A percentile compares a stretch with the other conserved stretches of the same genome.
Conservation (phyloP, 805 yeast species). For the Sugiyamaella floridensis region DNA sequence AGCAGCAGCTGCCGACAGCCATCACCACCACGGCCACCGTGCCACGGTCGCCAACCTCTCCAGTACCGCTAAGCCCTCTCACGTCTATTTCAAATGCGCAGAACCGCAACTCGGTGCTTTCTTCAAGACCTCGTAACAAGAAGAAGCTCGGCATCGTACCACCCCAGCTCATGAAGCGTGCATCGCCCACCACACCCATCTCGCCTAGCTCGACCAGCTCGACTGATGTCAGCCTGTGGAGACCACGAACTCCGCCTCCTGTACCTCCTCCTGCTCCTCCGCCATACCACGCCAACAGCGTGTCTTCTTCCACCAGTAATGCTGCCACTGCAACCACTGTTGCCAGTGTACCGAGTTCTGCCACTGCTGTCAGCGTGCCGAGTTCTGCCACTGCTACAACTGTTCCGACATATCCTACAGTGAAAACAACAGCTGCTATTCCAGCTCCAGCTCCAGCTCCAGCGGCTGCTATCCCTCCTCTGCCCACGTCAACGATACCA, state of each 20-base stretch:
- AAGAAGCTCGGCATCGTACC: conserved; percentile 18
- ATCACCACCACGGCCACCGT: neutral
- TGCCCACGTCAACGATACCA: neutral
- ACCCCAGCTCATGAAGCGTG: neutral
- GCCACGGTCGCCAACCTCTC: neutral
- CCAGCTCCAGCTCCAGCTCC: no score
- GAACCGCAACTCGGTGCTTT: neutral
- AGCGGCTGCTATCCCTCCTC: no score
- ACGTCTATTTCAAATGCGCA: neutral
- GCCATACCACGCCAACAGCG: neutral
- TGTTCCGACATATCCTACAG: neutral
- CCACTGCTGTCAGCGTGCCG: neutral
- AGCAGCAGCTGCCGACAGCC: neutral
- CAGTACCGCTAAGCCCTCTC: neutral
- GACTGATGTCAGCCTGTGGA: neutral
- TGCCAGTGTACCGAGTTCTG: neutral
- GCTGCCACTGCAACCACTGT: neutral
- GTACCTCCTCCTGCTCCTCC: conserved; percentile 6
- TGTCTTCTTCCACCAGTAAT: neutral
- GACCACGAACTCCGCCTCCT: conserved; percentile 4
- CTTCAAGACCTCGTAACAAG: conserved; percentile 11
- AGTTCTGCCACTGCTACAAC: neutral
- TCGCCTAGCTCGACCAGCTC: conserved; percentile 9
- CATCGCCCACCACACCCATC: conserved; percentile 3
- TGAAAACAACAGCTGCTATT: neutral